Conservation (phyloP, 352 stramenopile genomes). For the Aphanomyces invadans region DNA sequence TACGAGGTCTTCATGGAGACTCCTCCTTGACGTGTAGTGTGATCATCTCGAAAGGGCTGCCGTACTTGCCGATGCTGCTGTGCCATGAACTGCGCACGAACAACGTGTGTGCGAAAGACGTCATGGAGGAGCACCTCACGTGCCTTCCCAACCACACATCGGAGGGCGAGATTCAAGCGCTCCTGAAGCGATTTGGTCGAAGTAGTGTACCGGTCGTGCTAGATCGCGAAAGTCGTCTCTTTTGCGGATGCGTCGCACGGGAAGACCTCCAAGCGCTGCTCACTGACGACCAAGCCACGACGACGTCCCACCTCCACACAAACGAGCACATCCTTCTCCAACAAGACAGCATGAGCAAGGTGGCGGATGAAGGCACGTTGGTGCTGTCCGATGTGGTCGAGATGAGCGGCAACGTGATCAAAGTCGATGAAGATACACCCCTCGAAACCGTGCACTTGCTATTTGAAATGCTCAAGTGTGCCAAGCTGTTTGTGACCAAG, state of each 20-base stretch:
- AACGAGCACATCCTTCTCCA: no score
- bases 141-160: slow-evolving; percentile 69
- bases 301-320: slow-evolving; percentile 70
- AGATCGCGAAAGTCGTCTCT: slow-evolving; percentile 52
- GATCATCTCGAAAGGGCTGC: slow-evolving; percentile 38
- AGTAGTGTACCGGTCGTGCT: slow-evolving; percentile 70
- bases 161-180: slow-evolving; percentile 54
- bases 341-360: slow-evolving; percentile 57
- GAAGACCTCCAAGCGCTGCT: slow-evolving; percentile 25
- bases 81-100: slow-evolving; percentile 39
- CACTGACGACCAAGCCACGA: neutral
- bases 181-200: slow-evolving; percentile 56
- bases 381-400: slow-evolving; percentile 54
- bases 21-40: slow-evolving; percentile 4
- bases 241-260: slow-evolving; percentile 57
- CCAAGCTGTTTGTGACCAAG: slow-evolving; percentile 83
- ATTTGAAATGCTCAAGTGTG: slow-evolving; percentile 85
- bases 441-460: slow-evolving; percentile 86
- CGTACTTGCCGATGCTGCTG: slow-evolving; percentile 78
- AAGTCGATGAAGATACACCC: slow-evolving; percentile 47
- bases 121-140: slow-evolving; percentile 62
- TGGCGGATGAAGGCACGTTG: slow-evolving; percentile 28
- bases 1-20: no score
- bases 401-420: slow-evolving; percentile 76
- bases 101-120: slow-evolving; percentile 42